Evolutionary conservation across 2,329 filamentous ascomycete species (phyloP).

Genomic region (Pseudogymnoascus sp.): DNA sequence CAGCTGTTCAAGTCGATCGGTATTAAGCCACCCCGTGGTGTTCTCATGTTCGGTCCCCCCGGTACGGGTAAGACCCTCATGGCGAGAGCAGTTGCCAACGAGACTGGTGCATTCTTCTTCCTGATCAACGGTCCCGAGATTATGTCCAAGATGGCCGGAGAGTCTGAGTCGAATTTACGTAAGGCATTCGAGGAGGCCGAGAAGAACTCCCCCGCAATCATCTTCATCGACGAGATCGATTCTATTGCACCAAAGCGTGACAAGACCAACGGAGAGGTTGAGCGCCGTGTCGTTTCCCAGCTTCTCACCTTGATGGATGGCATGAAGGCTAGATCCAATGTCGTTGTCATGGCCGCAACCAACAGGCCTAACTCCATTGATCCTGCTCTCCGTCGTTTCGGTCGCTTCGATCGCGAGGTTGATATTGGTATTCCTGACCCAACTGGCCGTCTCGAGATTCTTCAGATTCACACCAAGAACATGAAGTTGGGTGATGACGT

Average conservation of each 20-base stretch:
- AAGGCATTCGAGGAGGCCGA: constrained; percentile 99
- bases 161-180: constrained; percentile 94
- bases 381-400: constrained; percentile 92
- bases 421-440: constrained; percentile 98
- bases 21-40: constrained; percentile 98
- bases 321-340: constrained; percentile 98
- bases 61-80: constrained; percentile 99
- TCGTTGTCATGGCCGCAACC: constrained; percentile 98
- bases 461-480: constrained; percentile 99
- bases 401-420: constrained; percentile 97
- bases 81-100: constrained; percentile 97
- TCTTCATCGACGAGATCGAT: constrained; percentile 99
- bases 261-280: constrained; percentile 98
- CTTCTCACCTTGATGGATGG: constrained; percentile 97
- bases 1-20: constrained; percentile 99
- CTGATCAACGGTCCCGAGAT: constrained; percentile 98
- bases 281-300: constrained; percentile 97
- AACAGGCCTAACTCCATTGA: constrained; percentile 99
- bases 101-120: constrained; percentile 99
- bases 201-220: constrained; percentile 98
- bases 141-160: constrained; percentile 99
- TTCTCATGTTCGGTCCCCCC: constrained; percentile 90
- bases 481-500: constrained; percentile 99
- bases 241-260: constrained; percentile 99
- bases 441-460: constrained; percentile 95